Percentiles rank a stretch among this genome's conserved stretches.
Conservation (phyloP, 2,329 filamentous ascomycete genomes). For the Talaromyces sp. region DNA sequence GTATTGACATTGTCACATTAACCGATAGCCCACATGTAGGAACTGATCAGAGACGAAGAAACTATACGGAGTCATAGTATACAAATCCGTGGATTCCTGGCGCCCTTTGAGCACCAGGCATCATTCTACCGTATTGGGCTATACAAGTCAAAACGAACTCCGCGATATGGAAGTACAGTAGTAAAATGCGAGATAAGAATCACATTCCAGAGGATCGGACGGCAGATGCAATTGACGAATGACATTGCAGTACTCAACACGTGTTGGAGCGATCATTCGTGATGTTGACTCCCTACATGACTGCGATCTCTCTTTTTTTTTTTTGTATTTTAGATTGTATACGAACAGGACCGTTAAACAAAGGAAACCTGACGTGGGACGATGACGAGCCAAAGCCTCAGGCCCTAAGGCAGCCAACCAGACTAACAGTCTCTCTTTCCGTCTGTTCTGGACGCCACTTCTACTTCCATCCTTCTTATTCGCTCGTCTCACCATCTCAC, state of each 20-base stretch:
- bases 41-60: background rate
- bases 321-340: background rate
- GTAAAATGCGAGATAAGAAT: background rate
- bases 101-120: background rate
- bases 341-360: background rate
- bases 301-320: background rate
- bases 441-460: conserved; percentile 1
- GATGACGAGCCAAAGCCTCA: too few relatives aligned
- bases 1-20: background rate
- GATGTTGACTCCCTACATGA: background rate
- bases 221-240: conserved; percentile 1
- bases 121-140: background rate
- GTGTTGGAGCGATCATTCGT: background rate
- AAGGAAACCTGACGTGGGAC: background rate
- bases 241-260: background rate
- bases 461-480: conserved; percentile 1
- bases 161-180: background rate
- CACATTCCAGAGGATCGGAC: conserved; percentile 5
- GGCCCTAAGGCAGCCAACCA: background rate
- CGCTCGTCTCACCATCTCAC: background rate
- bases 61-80: background rate
- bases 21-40: background rate
- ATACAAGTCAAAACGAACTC: background rate
- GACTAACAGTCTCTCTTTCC: conserved; percentile 1
- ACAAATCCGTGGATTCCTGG: background rate